A percentile compares a stretch with the other conserved stretches of the same genome.
These are phyloP conservation scores for Phylloporus rhodoxanthus DNA, from an alignment of 768 basidiomycete genomes.

Conservation along the genomic window DNA sequence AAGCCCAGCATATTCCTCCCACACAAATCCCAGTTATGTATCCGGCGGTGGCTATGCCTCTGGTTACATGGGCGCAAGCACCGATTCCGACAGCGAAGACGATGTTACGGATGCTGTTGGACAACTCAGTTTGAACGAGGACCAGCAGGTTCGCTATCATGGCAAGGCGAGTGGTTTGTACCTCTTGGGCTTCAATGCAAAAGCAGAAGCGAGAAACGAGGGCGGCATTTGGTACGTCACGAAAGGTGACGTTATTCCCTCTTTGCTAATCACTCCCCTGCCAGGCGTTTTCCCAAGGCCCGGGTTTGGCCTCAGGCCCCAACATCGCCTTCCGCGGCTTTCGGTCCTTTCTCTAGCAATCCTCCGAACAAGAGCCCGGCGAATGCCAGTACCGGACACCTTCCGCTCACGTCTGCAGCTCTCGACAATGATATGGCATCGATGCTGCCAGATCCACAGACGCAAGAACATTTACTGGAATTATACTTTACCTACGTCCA, in stretches of 20 bases:
- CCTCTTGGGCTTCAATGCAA: conserved; percentile 56
- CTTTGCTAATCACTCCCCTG: conserved; percentile 7
- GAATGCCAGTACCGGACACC: conserved; percentile 4
- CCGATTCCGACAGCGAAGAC: conserved; percentile 35
- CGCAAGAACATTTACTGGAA: conserved; percentile 65
- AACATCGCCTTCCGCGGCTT: conserved; percentile 7
- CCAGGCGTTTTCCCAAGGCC: conserved; percentile 78
- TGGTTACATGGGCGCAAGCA: conserved; percentile 28
- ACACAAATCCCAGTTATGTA: conserved; percentile 6
- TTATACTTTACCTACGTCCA: conserved; percentile 83
- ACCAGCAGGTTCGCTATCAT: conserved; percentile 79
- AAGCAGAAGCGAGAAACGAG: conserved; percentile 60
- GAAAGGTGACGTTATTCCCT: conserved; percentile 1
- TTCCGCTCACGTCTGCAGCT: conserved; percentile 20
- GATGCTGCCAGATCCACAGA: conserved; percentile 48
- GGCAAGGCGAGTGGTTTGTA: conserved; percentile 81
- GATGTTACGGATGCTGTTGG: conserved; percentile 68
- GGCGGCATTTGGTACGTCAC: conserved; percentile 64
- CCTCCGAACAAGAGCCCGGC: conserved; percentile 6
- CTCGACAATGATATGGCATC: conserved; percentile 35
- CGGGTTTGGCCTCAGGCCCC: conserved; percentile 73
- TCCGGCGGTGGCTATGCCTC: conserved; percentile 18
- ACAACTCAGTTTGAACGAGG: conserved; percentile 83
- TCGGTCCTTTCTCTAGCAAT: conserved; percentile 1
- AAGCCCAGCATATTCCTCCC: conserved; percentile 17